Conservation (phyloP, 805 yeast genomes). For the Cyberlindnera mississippiensis region DNA sequence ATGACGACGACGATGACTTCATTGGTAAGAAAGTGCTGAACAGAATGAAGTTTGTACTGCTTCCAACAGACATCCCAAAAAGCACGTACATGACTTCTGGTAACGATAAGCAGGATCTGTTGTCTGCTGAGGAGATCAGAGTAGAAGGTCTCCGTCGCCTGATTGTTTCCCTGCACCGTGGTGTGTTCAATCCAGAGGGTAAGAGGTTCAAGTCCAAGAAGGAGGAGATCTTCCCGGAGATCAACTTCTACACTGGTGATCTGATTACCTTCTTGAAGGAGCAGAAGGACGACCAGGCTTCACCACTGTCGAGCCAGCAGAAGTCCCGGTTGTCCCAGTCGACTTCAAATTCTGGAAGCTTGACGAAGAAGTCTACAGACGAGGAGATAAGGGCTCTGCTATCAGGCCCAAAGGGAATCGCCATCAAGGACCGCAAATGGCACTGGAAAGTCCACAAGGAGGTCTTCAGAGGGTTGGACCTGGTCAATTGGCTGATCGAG, state of each 20-base stretch:
- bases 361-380: conserved; percentile 48
- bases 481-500: conserved; percentile 81
- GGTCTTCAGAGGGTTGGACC: conserved; percentile 81
- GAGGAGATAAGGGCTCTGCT: conserved; percentile 57
- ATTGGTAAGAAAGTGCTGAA: conserved; percentile 44
- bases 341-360: conserved; percentile 27
- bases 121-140: conserved; percentile 81
- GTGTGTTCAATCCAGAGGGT: conserved; percentile 40
- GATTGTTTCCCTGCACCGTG: conserved; percentile 57
- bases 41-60: conserved; percentile 76
- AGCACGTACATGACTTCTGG: conserved; percentile 32
- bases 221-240: conserved; percentile 64
- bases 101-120: conserved; percentile 50
- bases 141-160: conserved; percentile 83
- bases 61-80: conserved; percentile 74
- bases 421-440: conserved; percentile 81
- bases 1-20: conserved; percentile 71
- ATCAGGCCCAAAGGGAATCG: conserved; percentile 62
- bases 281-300: conserved; percentile 33
- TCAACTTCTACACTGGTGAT: conserved; percentile 84
- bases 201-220: conserved; percentile 34
- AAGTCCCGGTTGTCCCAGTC: background rate
- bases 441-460: conserved; percentile 75
- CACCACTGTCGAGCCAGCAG: background rate
- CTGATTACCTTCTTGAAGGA: conserved; percentile 61